A percentile compares a stretch with the other conserved stretches of the same genome.
phyloP scores from a whole-genome alignment of 768 basidiomycete genomes.

The Dentipellis sp. region DNA sequence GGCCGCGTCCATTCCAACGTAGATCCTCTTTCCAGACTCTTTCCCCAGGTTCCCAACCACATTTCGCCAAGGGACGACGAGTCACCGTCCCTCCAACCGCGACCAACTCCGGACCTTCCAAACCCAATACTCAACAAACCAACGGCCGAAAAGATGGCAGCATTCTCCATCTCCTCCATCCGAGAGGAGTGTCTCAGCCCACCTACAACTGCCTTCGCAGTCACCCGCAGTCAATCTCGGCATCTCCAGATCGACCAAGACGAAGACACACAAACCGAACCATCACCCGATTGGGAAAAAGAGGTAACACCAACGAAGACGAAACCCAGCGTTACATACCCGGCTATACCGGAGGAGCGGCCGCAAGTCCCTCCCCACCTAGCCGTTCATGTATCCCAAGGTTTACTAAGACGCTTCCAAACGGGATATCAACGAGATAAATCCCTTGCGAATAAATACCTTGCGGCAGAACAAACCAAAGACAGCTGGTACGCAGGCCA shows the following conservation, averaged over 20 bases:
- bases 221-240: not conserved
- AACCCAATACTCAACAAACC: not conserved
- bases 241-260: not conserved
- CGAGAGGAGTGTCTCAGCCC: not conserved
- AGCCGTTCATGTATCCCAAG: not conserved
- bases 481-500: not conserved
- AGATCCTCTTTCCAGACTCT: slow-evolving; percentile 18
- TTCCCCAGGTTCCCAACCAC: not conserved
- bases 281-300: too few relatives aligned
- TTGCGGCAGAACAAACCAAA: not conserved
- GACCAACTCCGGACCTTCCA: not conserved
- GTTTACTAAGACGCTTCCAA: not conserved
- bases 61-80: not conserved
- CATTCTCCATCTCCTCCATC: not conserved
- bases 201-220: not conserved
- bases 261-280: too few relatives aligned
- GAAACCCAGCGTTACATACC: too few relatives aligned
- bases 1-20: slow-evolving; percentile 27
- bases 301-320: too few relatives aligned
- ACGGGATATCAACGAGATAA: not conserved
- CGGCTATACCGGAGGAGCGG: too few relatives aligned
- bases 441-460: not conserved
- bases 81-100: not conserved
- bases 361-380: not conserved
- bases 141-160: not conserved